Percentiles rank a stretch among this genome's conserved stretches.
phyloP scores from a whole-genome alignment of 768 basidiomycete species.

The Podaxis sp. region DNA sequence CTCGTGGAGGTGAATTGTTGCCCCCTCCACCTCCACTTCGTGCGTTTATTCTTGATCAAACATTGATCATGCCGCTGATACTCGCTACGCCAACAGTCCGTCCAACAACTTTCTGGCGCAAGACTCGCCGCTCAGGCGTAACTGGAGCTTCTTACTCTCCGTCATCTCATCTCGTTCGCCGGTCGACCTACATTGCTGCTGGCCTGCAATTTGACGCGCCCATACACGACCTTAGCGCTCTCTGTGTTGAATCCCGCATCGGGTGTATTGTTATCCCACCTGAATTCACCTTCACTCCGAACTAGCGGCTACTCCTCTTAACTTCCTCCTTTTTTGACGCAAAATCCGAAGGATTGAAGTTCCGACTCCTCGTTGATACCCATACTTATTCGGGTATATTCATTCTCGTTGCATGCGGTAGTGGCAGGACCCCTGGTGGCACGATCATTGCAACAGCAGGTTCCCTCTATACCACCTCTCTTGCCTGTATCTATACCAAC shows the following conservation, averaged over 20 bases:
- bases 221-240: conserved; percentile 57
- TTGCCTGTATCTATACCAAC: neutral
- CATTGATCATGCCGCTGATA: conserved; percentile 5
- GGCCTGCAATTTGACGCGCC: conserved; percentile 69
- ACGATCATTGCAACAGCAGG: neutral
- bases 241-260: conserved; percentile 60
- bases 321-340: neutral
- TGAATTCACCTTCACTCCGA: conserved; percentile 22
- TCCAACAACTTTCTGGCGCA: conserved; percentile 82
- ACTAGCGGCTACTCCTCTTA: neutral
- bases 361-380: neutral
- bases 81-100: conserved; percentile 48
- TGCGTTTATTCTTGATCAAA: conserved; percentile 34
- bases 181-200: conserved; percentile 78
- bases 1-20: conserved; percentile 46
- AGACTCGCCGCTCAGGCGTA: conserved; percentile 70
- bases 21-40: conserved; percentile 66
- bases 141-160: conserved; percentile 72
- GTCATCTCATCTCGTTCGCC: conserved; percentile 69
- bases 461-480: conserved; percentile 8
- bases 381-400: neutral
- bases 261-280: conserved; percentile 46
- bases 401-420: neutral
- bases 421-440: neutral
- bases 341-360: neutral